A percentile compares a stretch with the other conserved stretches of the same genome.
These are phyloP conservation scores for Euphorbia pulcherrima DNA, from an alignment of 345 rosid species.

Conservation along the genomic window DNA sequence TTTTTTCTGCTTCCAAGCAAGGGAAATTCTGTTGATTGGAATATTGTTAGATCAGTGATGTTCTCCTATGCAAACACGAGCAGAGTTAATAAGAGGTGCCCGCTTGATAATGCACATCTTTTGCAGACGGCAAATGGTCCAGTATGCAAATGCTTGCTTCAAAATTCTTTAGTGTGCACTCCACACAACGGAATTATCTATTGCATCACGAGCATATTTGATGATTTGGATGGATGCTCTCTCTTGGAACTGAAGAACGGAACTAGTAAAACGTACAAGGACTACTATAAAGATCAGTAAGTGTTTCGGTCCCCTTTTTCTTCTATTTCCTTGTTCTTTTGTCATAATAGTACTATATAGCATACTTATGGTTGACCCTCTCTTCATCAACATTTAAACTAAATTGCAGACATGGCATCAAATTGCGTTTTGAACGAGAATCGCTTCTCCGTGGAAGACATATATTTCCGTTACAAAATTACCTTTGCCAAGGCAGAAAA, in stretches of 20 bases:
- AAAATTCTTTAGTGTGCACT: slow-evolving; percentile 65
- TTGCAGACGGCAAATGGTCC: slow-evolving; percentile 49
- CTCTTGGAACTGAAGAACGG: slow-evolving; percentile 41
- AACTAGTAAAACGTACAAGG: slow-evolving; percentile 38
- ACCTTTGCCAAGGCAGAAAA: slow-evolving; percentile 36
- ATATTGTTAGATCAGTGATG: slow-evolving; percentile 36
- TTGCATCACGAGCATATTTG: slow-evolving; percentile 43
- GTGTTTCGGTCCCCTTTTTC: too few species aligned
- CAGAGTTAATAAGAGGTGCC: slow-evolving; percentile 29
- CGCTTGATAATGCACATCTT: slow-evolving; percentile 24
- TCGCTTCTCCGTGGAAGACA: slow-evolving; percentile 51
- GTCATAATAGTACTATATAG: background rate
- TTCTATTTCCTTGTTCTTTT: background rate
- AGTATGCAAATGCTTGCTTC: slow-evolving; percentile 45
- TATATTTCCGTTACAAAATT: slow-evolving; percentile 53
- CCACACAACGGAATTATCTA: slow-evolving; percentile 67
- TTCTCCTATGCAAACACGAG: slow-evolving; percentile 22
- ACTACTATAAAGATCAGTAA: slow-evolving; percentile 53
- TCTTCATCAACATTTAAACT: too few species aligned
- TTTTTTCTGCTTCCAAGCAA: slow-evolving; percentile 60
- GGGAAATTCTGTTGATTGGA: slow-evolving; percentile 50
- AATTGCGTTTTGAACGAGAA: slow-evolving; percentile 34
- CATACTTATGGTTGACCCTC: slow-evolving; percentile 4
- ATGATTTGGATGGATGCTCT: slow-evolving; percentile 54
- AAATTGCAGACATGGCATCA: slow-evolving; percentile 55